These are phyloP conservation scores for Urochloa ruziziensis DNA, from an alignment of 176 grass and related monocot species.

Conservation along the genomic window DNA sequence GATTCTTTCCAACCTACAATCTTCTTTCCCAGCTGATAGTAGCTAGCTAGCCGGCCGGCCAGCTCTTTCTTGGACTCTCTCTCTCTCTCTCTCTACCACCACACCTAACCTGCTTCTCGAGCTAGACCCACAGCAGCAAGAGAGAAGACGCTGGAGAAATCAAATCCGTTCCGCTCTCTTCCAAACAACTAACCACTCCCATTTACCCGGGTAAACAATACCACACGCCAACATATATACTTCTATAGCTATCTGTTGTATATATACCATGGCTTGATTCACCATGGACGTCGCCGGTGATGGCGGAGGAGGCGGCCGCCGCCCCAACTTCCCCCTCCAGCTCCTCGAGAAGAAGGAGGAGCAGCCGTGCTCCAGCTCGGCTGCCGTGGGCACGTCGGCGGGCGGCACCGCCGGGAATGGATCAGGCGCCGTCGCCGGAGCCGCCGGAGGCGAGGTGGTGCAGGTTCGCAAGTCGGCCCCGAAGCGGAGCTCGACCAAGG, in stretches of 20 bases:
- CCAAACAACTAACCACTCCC: constrained; percentile 37
- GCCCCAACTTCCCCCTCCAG: constrained; percentile 83
- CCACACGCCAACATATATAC: constrained; percentile 13
- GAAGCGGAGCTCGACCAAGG: constrained; percentile 85
- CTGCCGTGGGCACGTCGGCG: constrained; percentile 31
- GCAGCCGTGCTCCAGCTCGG: constrained; percentile 73
- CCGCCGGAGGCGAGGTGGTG: constrained; percentile 14
- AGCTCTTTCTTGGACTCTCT: constrained; percentile 33
- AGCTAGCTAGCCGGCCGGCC: constrained; percentile 36
- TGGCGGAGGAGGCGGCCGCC: constrained; percentile 59
- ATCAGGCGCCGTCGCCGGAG: constrained; percentile 7
- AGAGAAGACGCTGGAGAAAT: constrained; percentile 25
- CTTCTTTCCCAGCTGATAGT: constrained; percentile 43
- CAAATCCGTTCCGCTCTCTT: constrained; percentile 48
- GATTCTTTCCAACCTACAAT: constrained; percentile 62
- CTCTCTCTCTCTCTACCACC: constrained; percentile 31
- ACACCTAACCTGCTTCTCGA: constrained; percentile 52
- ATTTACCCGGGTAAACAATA: constrained; percentile 36
- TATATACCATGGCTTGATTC: constrained; percentile 54
- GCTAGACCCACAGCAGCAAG: constrained; percentile 32
- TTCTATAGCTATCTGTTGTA: background rate
- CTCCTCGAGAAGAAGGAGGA: constrained; percentile 93
- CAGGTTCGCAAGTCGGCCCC: constrained; percentile 58
- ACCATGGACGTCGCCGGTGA: constrained; percentile 59
- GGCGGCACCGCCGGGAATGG: constrained; percentile 39